Evolutionary conservation across 768 basidiomycete species (phyloP).

Genomic region (Tubosaeta brunneosetosa): DNA sequence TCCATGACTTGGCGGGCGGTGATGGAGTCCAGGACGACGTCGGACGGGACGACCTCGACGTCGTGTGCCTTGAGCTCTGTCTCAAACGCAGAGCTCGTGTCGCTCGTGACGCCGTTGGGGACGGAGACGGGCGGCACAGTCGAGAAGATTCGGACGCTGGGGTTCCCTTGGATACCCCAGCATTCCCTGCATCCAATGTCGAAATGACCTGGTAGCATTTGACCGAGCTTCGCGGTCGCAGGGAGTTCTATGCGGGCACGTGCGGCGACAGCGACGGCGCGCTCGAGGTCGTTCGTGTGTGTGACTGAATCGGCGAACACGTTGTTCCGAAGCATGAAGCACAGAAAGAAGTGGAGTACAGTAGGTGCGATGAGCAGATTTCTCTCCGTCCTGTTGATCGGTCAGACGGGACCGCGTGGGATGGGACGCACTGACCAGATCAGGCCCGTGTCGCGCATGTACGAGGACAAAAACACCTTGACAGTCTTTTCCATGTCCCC

Average conservation of each 20-base stretch:
- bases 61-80: constrained; percentile 35
- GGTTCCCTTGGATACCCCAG: constrained; percentile 43
- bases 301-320: constrained; percentile 34
- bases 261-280: too few relatives aligned
- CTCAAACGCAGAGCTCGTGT: constrained; percentile 29
- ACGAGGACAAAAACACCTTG: constrained; percentile 66
- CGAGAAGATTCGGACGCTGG: constrained; percentile 20
- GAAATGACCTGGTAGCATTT: constrained; percentile 40
- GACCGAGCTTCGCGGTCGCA: constrained; percentile 35
- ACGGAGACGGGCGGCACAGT: neutral
- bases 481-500: constrained; percentile 55
- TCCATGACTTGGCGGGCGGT: constrained; percentile 28
- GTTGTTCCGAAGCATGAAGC: constrained; percentile 41
- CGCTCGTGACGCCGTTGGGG: neutral
- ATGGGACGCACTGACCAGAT: constrained; percentile 46
- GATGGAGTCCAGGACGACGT: constrained; percentile 25
- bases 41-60: constrained; percentile 21
- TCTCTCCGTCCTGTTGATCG: constrained; percentile 34
- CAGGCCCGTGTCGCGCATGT: constrained; percentile 59
- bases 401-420: constrained; percentile 4
- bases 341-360: constrained; percentile 42
- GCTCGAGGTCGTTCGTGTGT: constrained; percentile 32
- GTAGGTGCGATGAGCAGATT: constrained; percentile 42
- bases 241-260: constrained; percentile 40
- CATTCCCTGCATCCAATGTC: constrained; percentile 44